Evolutionary conservation across 495 filamentous ascomycete species (phyloP).

Genomic region (Elaphomyces granulatus): DNA sequence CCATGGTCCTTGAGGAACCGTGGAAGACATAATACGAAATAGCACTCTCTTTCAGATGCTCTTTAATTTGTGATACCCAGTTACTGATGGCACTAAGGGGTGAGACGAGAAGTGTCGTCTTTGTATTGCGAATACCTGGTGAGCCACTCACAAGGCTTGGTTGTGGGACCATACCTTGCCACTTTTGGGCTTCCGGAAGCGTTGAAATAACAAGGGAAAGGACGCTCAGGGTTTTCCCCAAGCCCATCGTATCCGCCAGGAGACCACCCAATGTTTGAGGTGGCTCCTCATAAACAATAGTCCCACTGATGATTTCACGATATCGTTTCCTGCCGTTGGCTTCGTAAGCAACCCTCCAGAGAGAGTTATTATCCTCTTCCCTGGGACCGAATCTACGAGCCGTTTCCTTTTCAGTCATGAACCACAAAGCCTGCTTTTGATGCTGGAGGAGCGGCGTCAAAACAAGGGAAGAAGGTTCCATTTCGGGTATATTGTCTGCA

Average conservation of each 20-base stretch:
- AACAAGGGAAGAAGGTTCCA: conserved; percentile 48
- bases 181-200: conserved; percentile 42
- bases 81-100: conserved; percentile 82
- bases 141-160: conserved; percentile 18
- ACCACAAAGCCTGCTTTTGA: conserved; percentile 83
- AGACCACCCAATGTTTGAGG: conserved; percentile 69
- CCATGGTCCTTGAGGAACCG: conserved; percentile 54
- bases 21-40: conserved; percentile 71
- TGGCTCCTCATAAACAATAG: conserved; percentile 47
- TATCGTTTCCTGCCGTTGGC: conserved; percentile 44
- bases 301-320: conserved; percentile 71
- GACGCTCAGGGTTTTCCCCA: conserved; percentile 88
- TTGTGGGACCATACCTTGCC: conserved; percentile 21
- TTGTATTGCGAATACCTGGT: conserved; percentile 49
- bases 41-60: conserved; percentile 50
- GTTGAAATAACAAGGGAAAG: conserved; percentile 59
- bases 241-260: conserved; percentile 93
- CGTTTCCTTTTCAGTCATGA: conserved; percentile 72
- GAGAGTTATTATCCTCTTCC: conserved; percentile 47
- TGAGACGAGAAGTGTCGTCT: conserved; percentile 75
- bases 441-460: conserved; percentile 63
- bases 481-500: conserved; percentile 59
- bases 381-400: conserved; percentile 39
- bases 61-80: conserved; percentile 79
- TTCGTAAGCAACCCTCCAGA: conserved; percentile 49